Evolutionary conservation across 225 moss, liverwort and hornwort genomes (phyloP).

Genomic region (Lunularia cruciata): DNA sequence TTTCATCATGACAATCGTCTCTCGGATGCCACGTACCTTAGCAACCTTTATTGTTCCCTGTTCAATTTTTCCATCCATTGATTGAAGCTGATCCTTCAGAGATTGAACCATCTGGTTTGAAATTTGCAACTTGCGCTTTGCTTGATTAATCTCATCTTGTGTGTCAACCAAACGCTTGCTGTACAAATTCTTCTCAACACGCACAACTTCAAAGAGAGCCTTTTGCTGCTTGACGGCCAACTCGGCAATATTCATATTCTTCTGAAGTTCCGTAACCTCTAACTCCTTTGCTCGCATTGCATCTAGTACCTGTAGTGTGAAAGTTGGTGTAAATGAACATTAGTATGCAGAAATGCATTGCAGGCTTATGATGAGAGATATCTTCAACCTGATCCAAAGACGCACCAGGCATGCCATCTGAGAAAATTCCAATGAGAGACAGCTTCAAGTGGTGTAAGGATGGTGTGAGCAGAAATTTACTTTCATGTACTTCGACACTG

Average conservation of each 20-base stretch:
- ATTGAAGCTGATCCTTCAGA: conserved; percentile 55
- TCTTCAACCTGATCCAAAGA: not conserved
- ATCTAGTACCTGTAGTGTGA: conserved; percentile 42
- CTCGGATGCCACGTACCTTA: conserved; percentile 27
- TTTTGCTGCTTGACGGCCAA: conserved; percentile 61
- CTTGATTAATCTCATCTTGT: conserved; percentile 70
- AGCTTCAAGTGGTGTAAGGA: not conserved
- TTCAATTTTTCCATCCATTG: conserved; percentile 34
- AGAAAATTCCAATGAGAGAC: not conserved
- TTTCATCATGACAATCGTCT: too few relatives aligned
- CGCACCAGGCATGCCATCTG: not conserved
- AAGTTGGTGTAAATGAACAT: not conserved
- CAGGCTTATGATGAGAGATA: too few relatives aligned
- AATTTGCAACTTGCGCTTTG: conserved; percentile 62
- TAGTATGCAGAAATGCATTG: not conserved
- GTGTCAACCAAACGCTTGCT: conserved; percentile 59
- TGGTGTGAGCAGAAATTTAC: conserved; percentile 27
- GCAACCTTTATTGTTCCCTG: conserved; percentile 33
- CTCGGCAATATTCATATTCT: conserved; percentile 47
- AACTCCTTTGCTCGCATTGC: conserved; percentile 46
- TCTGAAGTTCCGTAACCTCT: conserved; percentile 51
- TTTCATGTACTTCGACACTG: conserved; percentile 47
- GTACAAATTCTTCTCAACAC: conserved; percentile 54
- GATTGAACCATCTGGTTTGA: conserved; percentile 62
- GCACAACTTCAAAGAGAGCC: conserved; percentile 55